A percentile compares a stretch with the other conserved stretches of the same genome.
phyloP scores from a whole-genome alignment of 1,284 basidiomycete species.

The Leccinum fallax region DNA sequence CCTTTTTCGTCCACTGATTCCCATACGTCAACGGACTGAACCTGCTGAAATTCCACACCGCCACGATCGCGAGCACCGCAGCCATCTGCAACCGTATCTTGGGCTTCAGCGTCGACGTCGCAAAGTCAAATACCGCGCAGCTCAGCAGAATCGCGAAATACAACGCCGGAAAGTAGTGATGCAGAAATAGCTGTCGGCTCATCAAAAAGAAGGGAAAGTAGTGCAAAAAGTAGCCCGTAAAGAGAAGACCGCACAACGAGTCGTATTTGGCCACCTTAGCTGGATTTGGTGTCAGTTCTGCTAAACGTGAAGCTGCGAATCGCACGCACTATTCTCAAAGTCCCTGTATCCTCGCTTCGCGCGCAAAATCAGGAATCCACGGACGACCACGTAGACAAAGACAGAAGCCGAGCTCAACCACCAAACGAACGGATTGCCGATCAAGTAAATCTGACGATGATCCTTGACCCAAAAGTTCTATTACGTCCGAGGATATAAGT shows the following conservation, averaged over 20 bases:
- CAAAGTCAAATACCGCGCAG: conserved; percentile 82
- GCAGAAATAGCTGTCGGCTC: conserved; percentile 94
- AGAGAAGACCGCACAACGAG: conserved; percentile 86
- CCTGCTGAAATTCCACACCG: conserved; percentile 77
- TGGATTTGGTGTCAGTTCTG: conserved; percentile 32
- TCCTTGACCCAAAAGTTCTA: conserved; percentile 99
- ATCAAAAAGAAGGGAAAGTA: conserved; percentile 95
- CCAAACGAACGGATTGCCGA: conserved; percentile 96
- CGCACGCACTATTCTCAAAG: conserved; percentile 81
- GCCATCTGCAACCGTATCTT: conserved; percentile 81
- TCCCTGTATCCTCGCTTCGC: conserved; percentile 91
- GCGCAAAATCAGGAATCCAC: conserved; percentile 83
- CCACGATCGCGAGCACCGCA: conserved; percentile 69
- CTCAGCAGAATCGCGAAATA: conserved; percentile 90
- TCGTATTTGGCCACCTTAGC: conserved; percentile 93
- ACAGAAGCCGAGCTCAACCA: conserved; percentile 81
- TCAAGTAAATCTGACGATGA: conserved; percentile 91
- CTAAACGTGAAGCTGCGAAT: accelerated
- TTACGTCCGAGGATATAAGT: neutral
- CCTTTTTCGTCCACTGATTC: conserved; percentile 79
- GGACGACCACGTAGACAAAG: conserved; percentile 63
- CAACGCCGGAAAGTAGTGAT: conserved; percentile 96
- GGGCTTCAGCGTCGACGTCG: conserved; percentile 79
- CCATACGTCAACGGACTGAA: conserved; percentile 90
- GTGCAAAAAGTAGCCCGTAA: conserved; percentile 92